Conservation (phyloP, 768 basidiomycete genomes). For the Amanita exitialis region DNA sequence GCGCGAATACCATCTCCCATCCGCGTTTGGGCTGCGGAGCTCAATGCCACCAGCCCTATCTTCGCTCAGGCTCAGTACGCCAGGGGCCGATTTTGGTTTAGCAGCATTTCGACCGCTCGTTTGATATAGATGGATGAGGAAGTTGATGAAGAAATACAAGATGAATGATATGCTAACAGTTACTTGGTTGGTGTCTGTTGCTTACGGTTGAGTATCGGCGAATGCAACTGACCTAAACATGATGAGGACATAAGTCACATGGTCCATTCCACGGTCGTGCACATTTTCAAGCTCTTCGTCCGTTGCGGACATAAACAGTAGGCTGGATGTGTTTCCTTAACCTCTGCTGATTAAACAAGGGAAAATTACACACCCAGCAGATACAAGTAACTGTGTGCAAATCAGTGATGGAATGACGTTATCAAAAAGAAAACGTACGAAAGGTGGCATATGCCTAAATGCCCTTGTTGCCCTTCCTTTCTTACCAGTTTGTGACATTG, state of each 20-base stretch:
- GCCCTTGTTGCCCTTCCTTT: slow-evolving; percentile 35
- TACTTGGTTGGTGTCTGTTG: not conserved
- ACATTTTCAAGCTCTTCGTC: slow-evolving; percentile 79
- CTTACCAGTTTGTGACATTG: slow-evolving; percentile 9
- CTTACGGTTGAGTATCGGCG: not conserved
- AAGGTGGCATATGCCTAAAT: slow-evolving; percentile 84
- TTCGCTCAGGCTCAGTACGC: not conserved
- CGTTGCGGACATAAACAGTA: slow-evolving; percentile 88
- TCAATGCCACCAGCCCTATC: not conserved
- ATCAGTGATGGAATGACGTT: slow-evolving; percentile 1
- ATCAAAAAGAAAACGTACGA: slow-evolving; percentile 41
- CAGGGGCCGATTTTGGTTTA: not conserved
- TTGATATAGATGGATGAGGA: slow-evolving; percentile 60
- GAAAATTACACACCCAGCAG: slow-evolving; percentile 43
- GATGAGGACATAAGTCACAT: slow-evolving; percentile 82
- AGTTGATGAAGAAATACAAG: slow-evolving; percentile 63
- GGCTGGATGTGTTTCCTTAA: slow-evolving; percentile 22
- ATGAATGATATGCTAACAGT: slow-evolving; percentile 57
- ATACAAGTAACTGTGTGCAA: slow-evolving; percentile 49
- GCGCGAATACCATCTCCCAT: slow-evolving; percentile 11
- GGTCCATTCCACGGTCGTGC: slow-evolving; percentile 71
- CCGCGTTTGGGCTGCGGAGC: not conserved
- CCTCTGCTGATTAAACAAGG: not conserved
- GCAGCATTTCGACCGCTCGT: slow-evolving; percentile 44
- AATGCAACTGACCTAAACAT: slow-evolving; percentile 55